phyloP scores from a whole-genome alignment of 2,329 filamentous ascomycete genomes.

The Apiospora saccharicola region DNA sequence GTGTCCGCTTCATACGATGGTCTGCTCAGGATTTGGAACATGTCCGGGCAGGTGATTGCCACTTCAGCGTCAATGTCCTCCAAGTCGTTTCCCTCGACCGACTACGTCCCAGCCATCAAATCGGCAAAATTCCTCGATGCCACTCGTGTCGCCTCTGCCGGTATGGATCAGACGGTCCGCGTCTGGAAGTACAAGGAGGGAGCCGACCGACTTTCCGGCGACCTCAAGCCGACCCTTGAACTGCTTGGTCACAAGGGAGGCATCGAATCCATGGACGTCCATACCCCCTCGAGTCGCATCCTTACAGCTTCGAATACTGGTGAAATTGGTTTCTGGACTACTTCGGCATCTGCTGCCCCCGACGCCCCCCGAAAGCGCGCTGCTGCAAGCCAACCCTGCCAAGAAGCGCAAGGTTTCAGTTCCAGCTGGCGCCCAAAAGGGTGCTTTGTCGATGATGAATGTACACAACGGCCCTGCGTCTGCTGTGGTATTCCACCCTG shows the following conservation, averaged over 20 bases:
- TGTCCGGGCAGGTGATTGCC: constrained; percentile 83
- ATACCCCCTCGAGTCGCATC: constrained; percentile 76
- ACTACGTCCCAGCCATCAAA: constrained; percentile 67
- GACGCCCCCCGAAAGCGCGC: constrained; percentile 73
- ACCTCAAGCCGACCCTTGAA: constrained; percentile 77
- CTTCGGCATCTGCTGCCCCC: constrained; percentile 77
- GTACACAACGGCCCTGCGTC: constrained; percentile 79
- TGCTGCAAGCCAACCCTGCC: constrained; percentile 69
- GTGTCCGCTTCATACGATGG: constrained; percentile 96
- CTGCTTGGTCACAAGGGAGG: constrained; percentile 82
- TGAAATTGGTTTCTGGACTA: constrained; percentile 87
- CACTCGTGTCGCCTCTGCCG: constrained; percentile 80
- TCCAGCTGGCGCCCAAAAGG: constrained; percentile 71
- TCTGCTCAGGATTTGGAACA: constrained; percentile 86
- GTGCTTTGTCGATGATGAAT: constrained; percentile 76
- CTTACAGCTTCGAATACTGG: constrained; percentile 88
- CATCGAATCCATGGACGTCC: constrained; percentile 78
- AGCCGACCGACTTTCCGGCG: constrained; percentile 64
- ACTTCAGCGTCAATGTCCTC: constrained; percentile 72
- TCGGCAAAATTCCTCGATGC: constrained; percentile 83
- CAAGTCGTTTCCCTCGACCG: constrained; percentile 72
- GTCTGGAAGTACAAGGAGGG: constrained; percentile 87
- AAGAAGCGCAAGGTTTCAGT: constrained; percentile 77
- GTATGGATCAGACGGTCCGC: constrained; percentile 84
- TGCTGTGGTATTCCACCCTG: constrained; percentile 83